phyloP scores from a whole-genome alignment of 352 stramenopile species.

The Globisporangium parvum region DNA sequence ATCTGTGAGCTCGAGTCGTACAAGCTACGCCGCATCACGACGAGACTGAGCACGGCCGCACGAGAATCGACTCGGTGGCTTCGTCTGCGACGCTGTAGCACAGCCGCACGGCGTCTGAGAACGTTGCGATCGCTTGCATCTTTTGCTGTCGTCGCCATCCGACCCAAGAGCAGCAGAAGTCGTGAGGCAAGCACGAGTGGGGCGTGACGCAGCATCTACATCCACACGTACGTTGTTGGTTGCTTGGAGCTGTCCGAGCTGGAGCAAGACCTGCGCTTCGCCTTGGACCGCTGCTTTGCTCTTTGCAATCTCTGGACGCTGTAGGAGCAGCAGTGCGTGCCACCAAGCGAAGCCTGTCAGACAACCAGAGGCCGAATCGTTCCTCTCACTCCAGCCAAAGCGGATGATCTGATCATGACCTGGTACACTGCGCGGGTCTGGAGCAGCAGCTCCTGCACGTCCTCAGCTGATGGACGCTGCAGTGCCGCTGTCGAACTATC shows the following conservation, averaged over 20 bases:
- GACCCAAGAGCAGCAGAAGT: not conserved
- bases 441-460: conserved; percentile 4
- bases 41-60: conserved; percentile 3
- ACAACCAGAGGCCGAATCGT: too few species aligned
- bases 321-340: not conserved
- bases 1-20: not conserved
- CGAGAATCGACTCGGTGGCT: conserved; percentile 34
- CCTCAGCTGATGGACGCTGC: not conserved
- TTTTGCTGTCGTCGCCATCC: conserved; percentile 16
- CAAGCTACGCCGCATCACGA: not conserved
- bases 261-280: conserved; percentile 38
- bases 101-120: conserved; percentile 35
- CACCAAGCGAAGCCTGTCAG: not conserved
- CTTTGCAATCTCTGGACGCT: conserved; percentile 26
- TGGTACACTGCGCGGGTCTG: conserved; percentile 32
- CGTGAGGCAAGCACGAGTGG: not conserved
- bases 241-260: conserved; percentile 33
- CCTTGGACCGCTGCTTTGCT: conserved; percentile 26
- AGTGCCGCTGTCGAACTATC: not conserved
- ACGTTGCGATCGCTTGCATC: conserved; percentile 22
- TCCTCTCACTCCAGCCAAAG: not conserved
- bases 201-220: too few species aligned
- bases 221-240: conserved; percentile 19
- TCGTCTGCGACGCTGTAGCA: conserved; percentile 43
- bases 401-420: conserved; percentile 15